These are phyloP conservation scores for Raddia guianensis DNA, from an alignment of 176 grass and related monocot genomes.

Conservation along the genomic window DNA sequence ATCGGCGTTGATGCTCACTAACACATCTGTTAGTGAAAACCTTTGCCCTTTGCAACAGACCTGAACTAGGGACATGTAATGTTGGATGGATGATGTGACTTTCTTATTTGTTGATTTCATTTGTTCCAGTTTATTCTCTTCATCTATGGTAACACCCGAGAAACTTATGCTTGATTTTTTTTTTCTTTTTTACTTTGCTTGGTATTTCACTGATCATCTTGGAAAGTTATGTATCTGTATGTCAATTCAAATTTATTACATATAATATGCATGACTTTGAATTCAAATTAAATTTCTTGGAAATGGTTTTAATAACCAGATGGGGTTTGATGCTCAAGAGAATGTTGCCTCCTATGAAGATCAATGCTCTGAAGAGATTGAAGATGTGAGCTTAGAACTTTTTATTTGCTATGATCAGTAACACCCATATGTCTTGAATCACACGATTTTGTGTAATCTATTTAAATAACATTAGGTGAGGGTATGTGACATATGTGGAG, in stretches of 20 bases:
- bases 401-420: slow-evolving; percentile 13
- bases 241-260: not conserved
- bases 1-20: too few relatives aligned
- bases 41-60: not conserved
- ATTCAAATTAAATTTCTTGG: slow-evolving; percentile 19
- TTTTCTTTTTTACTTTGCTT: not conserved
- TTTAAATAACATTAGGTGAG: slow-evolving; percentile 68
- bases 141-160: not conserved
- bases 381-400: slow-evolving; percentile 62
- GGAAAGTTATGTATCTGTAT: slow-evolving; percentile 15
- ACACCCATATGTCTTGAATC: too few relatives aligned
- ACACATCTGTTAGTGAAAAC: slow-evolving; percentile 11
- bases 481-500: slow-evolving; percentile 96
- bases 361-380: slow-evolving; percentile 61
- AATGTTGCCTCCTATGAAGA: slow-evolving; percentile 36
- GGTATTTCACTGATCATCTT: not conserved
- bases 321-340: slow-evolving; percentile 28
- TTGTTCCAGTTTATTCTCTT: not conserved
- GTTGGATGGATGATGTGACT: slow-evolving; percentile 1
- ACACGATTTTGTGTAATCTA: slow-evolving; percentile 35
- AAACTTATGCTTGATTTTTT: not conserved
- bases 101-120: not conserved
- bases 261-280: slow-evolving; percentile 11
- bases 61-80: not conserved
- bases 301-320: slow-evolving; percentile 28